Evolutionary conservation across 768 basidiomycete species (phyloP).

Genomic region (Mrakia frigida): DNA sequence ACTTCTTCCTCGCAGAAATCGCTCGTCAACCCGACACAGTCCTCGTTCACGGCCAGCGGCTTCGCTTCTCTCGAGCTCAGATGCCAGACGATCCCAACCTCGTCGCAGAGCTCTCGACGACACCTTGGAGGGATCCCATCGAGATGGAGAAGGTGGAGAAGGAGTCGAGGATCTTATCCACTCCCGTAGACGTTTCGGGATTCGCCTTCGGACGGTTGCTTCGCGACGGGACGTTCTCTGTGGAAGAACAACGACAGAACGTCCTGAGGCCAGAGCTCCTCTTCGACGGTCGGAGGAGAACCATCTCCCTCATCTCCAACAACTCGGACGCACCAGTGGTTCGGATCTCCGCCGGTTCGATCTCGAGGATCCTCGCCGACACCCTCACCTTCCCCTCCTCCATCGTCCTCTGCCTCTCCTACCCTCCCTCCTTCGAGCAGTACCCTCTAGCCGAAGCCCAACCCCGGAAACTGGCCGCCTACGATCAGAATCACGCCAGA

Average conservation of each 20-base stretch:
- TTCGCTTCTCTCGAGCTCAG: neutral
- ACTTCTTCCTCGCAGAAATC: neutral
- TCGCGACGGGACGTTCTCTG: neutral
- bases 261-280: neutral
- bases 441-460: neutral
- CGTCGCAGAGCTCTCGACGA: neutral
- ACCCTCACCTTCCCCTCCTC: neutral
- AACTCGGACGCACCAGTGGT: neutral
- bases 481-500: neutral
- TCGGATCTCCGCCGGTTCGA: neutral
- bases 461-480: neutral
- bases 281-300: neutral
- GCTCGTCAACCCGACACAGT: neutral
- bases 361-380: neutral
- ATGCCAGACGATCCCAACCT: neutral
- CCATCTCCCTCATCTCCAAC: neutral
- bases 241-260: neutral
- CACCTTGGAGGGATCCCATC: neutral
- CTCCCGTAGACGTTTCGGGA: neutral
- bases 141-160: neutral
- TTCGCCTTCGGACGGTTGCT: neutral
- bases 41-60: neutral
- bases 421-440: neutral
- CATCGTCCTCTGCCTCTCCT: neutral
- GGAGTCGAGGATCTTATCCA: neutral